Evolutionary conservation across 2,329 filamentous ascomycete genomes (phyloP), one percentile per base, ranked within the genome.

Genomic region (Sphaerulina populicola): DNA sequence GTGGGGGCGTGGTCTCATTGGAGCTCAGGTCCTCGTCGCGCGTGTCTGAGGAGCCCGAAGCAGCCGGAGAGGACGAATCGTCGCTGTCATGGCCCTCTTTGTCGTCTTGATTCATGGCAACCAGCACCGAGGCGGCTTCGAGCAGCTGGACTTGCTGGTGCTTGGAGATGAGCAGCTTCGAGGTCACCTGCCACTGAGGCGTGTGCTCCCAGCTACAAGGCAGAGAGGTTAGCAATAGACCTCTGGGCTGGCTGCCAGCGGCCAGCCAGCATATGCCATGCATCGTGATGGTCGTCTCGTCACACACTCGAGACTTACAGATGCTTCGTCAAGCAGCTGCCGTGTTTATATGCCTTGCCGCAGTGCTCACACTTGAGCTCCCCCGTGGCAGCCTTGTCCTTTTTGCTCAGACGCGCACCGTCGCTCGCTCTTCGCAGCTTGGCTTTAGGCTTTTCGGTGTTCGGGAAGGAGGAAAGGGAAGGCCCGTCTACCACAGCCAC

Each of bases 271-370:
- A n/a, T n/a, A 21, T 27, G 44, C 41, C 21, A 14, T 35, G 46
- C 44, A 18, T 23, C 23, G 2, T 18, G 18, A 18, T 18, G 2
- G 18, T 18, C 18, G 18, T 18, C 18, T 18, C 18, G 18, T 18
- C 18, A 18, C 38, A 18, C 38, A 47, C 44, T 39, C 44, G 11
- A 40, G 15, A 95, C 93, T 81, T 83, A 97, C 93, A 96, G 85
- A 83, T 98, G 93, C 82, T 97, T 98, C 71, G 88, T 94, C 78
- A 98, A 82, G 82, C 93, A 98, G 77, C 93, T 97, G 82, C 90
- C 94, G 80, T 98, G 93, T 83, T 98, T 98, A 82, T 98, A 98
- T 74, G 89, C 89, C 80, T 98, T 98, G 72, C 91, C 91, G 77
- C 93, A 98, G 73, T 90, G 91, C 69, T 95, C 88, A 76, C 93